These are phyloP conservation scores for Mentha longifolia DNA, from an alignment of 257 asterid genomes.

Conservation along the genomic window DNA sequence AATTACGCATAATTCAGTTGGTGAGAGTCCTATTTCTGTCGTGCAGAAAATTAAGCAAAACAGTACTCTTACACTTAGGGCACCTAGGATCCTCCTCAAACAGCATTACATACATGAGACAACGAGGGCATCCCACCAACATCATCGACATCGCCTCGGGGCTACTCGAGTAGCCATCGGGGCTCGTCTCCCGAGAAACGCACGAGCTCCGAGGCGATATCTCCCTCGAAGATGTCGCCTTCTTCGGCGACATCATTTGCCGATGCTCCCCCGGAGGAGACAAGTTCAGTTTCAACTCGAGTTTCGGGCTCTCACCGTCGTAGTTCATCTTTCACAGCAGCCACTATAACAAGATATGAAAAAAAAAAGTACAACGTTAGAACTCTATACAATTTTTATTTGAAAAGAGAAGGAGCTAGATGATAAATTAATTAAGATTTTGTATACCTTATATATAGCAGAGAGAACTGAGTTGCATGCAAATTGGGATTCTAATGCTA, in stretches of 20 bases:
- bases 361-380: background rate
- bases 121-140: conserved; percentile 46
- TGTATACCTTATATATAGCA: conserved; percentile 23
- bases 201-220: conserved; percentile 52
- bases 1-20: background rate
- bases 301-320: conserved; percentile 37
- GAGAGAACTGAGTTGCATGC: conserved; percentile 19
- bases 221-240: conserved; percentile 36
- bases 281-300: conserved; percentile 51
- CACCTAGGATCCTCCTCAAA: conserved; percentile 50
- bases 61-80: conserved; percentile 63
- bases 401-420: background rate
- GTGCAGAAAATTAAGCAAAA: conserved; percentile 56
- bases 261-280: conserved; percentile 39
- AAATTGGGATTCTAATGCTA: conserved; percentile 23
- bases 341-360: background rate
- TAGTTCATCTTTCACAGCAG: conserved; percentile 35
- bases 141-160: conserved; percentile 47
- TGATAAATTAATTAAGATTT: conserved; percentile 6
- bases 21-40: conserved; percentile 32
- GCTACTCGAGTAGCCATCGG: conserved; percentile 37
- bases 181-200: conserved; percentile 46
- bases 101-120: conserved; percentile 56
- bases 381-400: background rate
- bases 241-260: conserved; percentile 31